phyloP scores from a whole-genome alignment of 208 protist genomes.

The Vickermania ingenoplastis region DNA sequence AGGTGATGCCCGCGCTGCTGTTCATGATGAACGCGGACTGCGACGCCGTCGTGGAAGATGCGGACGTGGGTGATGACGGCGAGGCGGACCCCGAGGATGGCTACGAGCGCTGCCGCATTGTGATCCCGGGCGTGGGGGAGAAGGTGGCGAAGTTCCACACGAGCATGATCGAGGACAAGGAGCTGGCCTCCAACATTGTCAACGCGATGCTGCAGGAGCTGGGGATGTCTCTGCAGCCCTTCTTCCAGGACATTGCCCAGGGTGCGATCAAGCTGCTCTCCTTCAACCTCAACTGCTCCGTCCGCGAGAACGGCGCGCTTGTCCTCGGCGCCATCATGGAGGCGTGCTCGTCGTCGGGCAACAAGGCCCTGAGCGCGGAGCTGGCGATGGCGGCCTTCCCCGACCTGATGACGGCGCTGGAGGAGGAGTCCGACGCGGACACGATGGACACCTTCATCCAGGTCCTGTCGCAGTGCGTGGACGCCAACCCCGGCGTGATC shows the following conservation, averaged over 20 bases:
- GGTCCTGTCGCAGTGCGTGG: constrained; percentile 52
- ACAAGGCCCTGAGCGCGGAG: constrained; percentile 24
- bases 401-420: constrained; percentile 45
- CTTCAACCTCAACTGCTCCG: constrained; percentile 44
- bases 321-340: constrained; percentile 64
- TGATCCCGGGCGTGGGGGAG: constrained; percentile 64
- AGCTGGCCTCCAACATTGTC: constrained; percentile 61
- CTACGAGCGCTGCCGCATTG: constrained; percentile 43
- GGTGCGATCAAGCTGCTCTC: constrained; percentile 47
- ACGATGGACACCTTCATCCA: constrained; percentile 53
- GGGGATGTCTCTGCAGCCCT: constrained; percentile 29
- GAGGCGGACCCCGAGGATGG: constrained; percentile 36
- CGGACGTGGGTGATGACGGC: constrained; percentile 49
- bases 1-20: constrained; percentile 66
- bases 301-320: constrained; percentile 57
- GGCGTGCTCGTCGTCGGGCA: constrained; percentile 28
- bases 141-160: constrained; percentile 67
- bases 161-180: constrained; percentile 83
- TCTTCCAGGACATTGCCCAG: constrained; percentile 55
- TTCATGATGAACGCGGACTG: constrained; percentile 63
- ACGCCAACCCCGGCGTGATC: constrained; percentile 38
- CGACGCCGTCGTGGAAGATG: constrained; percentile 49
- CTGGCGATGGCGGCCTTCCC: constrained; percentile 36
- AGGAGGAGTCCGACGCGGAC: constrained; percentile 46
- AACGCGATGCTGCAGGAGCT: constrained; percentile 61